phyloP scores from a whole-genome alignment of 2,329 filamentous ascomycete species.

The Fusarium mexicanum region DNA sequence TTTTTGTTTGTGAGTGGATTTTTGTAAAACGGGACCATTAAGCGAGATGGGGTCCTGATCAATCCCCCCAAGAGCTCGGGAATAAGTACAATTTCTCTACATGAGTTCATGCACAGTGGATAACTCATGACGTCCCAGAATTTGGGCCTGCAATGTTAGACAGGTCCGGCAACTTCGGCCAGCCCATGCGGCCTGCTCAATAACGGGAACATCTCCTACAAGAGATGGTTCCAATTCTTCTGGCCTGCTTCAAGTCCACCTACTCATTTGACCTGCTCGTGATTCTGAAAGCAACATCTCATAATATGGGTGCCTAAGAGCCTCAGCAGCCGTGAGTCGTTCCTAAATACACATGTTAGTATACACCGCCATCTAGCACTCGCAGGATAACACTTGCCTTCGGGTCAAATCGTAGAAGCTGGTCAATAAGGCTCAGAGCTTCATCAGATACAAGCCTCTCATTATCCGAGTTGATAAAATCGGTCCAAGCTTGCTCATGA shows the following conservation, averaged over 20 bases:
- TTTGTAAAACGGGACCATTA: neutral
- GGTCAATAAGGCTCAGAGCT: slow-evolving; percentile 95
- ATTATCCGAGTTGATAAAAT: slow-evolving; percentile 93
- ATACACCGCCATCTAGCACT: rapidly evolving
- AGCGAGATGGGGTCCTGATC: neutral
- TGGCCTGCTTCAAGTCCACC: neutral
- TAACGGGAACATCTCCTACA: no score
- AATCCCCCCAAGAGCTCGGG: neutral
- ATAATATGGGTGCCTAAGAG: neutral
- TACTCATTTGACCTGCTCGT: neutral
- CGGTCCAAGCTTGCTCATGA: slow-evolving; percentile 94
- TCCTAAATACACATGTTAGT: neutral
- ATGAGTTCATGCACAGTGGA: neutral
- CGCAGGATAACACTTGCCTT: slow-evolving; percentile 67
- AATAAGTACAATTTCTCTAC: neutral
- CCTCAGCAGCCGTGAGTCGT: neutral
- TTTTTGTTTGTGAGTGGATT: neutral
- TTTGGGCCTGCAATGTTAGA: neutral
- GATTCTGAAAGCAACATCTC: neutral
- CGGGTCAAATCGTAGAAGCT: slow-evolving; percentile 93
- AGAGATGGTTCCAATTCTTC: neutral
- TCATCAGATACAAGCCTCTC: slow-evolving; percentile 94
- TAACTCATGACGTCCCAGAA: neutral
- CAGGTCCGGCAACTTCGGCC: neutral
- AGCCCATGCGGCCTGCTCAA: no score